Conservation (phyloP, 129 eudicot species). For the Rutidosis leptorrhynchoides region DNA sequence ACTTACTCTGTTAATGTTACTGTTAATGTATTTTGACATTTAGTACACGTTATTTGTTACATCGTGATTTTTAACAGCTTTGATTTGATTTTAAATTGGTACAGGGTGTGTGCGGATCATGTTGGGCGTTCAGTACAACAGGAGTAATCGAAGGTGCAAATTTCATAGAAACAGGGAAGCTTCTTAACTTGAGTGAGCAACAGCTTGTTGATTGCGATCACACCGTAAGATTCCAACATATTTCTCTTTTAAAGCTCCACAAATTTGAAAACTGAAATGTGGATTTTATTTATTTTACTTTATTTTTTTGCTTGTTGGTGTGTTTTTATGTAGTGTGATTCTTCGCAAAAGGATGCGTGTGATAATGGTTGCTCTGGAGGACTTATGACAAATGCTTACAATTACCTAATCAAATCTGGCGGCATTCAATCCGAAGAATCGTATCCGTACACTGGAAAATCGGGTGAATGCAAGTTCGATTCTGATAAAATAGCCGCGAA, state of each 20-base stretch:
- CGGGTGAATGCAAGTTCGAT: conserved; percentile 62
- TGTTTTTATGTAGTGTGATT: conserved; percentile 56
- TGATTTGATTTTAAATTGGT: conserved; percentile 6
- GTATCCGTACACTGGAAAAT: conserved; percentile 72
- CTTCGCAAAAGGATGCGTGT: conserved; percentile 52
- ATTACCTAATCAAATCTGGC: conserved; percentile 65
- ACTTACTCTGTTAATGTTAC: no score
- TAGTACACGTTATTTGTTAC: no score
- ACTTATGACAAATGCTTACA: conserved; percentile 84
- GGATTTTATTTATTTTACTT: not conserved
- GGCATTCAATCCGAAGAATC: conserved; percentile 59
- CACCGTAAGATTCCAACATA: conserved; percentile 31
- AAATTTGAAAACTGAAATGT: not conserved
- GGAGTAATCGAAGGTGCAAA: conserved; percentile 94
- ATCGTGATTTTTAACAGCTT: not conserved
- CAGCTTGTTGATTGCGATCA: conserved; percentile 92
- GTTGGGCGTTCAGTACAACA: conserved; percentile 98
- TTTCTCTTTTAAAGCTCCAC: not conserved
- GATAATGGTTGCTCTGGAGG: conserved; percentile 78
- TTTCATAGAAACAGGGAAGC: conserved; percentile 34
- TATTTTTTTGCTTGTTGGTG: no score
- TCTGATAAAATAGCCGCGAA: conserved; percentile 55
- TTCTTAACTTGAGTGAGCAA: conserved; percentile 66
- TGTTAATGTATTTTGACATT: no score
- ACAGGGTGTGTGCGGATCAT: conserved; percentile 86